A percentile compares a stretch with the other conserved stretches of the same genome.
These are phyloP conservation scores for Dothistroma septosporum DNA, from an alignment of 2,329 filamentous ascomycete species.

Conservation along the genomic window DNA sequence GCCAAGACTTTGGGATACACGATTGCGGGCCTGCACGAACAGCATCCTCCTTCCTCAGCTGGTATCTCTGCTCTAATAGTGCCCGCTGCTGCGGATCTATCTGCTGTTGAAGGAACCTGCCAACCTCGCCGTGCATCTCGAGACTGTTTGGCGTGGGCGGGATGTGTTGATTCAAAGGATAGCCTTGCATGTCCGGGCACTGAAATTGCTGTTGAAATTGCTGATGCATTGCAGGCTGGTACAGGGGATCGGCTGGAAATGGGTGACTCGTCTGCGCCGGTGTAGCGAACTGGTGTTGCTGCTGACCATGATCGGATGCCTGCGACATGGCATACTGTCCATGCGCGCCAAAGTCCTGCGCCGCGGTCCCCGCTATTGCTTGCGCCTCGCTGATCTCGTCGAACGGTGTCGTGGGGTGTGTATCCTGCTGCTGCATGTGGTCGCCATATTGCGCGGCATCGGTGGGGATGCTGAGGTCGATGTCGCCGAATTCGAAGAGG, in stretches of 20 bases:
- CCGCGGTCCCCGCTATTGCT: constrained; percentile 19
- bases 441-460: constrained; percentile 24
- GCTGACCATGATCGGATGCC: constrained; percentile 17
- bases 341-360: constrained; percentile 33
- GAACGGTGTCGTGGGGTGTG: constrained; percentile 31
- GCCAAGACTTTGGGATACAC: constrained; percentile 14
- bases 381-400: constrained; percentile 26
- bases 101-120: constrained; percentile 53
- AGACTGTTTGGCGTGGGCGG: constrained; percentile 79
- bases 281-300: constrained; percentile 11
- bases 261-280: constrained; percentile 17
- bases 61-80: constrained; percentile 62
- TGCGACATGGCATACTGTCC: constrained; percentile 25
- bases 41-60: constrained; percentile 64
- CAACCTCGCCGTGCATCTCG: constrained; percentile 62
- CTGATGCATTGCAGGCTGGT: constrained; percentile 28
- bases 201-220: constrained; percentile 34
- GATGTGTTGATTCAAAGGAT: constrained; percentile 53
- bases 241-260: constrained; percentile 23
- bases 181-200: constrained; percentile 40
- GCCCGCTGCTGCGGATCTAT: constrained; percentile 54
- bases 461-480: constrained; percentile 31
- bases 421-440: constrained; percentile 23
- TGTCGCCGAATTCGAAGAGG: constrained; percentile 41
- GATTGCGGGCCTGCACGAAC: constrained; percentile 48